phyloP scores from a whole-genome alignment of 1,284 basidiomycete genomes.

The Ganoderma lucidum region DNA sequence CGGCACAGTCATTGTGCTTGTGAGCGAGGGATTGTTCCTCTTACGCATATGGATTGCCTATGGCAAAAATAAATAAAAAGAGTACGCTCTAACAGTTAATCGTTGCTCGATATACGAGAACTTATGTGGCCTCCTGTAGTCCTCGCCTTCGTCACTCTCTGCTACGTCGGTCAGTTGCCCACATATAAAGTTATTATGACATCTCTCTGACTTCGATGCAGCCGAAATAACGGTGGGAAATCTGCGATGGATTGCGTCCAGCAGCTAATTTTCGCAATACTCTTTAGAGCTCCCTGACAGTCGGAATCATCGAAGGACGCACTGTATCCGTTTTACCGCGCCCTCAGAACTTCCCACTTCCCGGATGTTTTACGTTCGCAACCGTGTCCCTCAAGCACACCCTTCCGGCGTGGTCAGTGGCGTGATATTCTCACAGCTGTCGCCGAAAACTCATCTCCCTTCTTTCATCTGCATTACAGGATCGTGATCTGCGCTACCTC shows the following conservation, averaged over 20 bases:
- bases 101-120: neutral
- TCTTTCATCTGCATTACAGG: neutral
- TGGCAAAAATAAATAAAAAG: neutral
- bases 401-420: conserved; percentile 2
- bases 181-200: neutral
- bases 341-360: conserved; percentile 1
- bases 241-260: no score
- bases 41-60: conserved; percentile 5
- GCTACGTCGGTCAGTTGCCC: neutral
- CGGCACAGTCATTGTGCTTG: neutral
- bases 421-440: neutral
- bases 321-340: neutral
- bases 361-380: neutral
- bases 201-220: neutral
- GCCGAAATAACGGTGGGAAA: conserved; percentile 1
- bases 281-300: neutral
- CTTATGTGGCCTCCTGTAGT: neutral
- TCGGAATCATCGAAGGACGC: conserved; percentile 7
- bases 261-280: neutral
- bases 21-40: conserved; percentile 1
- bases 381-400: conserved; percentile 6
- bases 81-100: neutral
- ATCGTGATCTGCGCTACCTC: conserved; percentile 4
- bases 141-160: neutral
- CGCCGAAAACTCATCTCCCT: neutral